Percentiles rank a stretch among this genome's conserved stretches.
Conservation (phyloP, 2,329 filamentous ascomycete genomes). For the Ceratocystis variospora region DNA sequence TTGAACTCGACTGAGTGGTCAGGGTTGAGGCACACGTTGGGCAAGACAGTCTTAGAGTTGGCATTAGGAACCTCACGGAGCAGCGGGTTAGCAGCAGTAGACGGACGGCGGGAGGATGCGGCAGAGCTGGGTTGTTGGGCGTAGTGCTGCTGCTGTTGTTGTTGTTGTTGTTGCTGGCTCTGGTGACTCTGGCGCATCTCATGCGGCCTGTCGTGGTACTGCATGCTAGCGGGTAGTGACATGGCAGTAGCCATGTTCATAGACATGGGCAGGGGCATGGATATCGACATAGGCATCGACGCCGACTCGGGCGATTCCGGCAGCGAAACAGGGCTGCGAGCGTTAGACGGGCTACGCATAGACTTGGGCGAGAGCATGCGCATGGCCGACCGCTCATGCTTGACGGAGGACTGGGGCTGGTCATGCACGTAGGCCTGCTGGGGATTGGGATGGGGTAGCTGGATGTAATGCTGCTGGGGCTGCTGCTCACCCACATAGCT, state of each 20-base stretch:
- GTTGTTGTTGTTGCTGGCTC: not conserved
- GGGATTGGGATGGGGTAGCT: not conserved
- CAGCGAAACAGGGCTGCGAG: not conserved
- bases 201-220: not conserved
- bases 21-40: constrained; percentile 35
- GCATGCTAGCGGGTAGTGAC: not conserved
- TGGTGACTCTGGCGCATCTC: not conserved
- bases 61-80: constrained; percentile 15
- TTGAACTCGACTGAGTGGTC: constrained; percentile 48
- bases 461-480: not conserved
- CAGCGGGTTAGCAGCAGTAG: constrained; percentile 26
- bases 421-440: not conserved
- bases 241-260: not conserved
- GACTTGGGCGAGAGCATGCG: constrained; percentile 11
- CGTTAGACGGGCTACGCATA: not conserved
- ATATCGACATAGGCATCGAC: not conserved
- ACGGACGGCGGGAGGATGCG: constrained; percentile 24
- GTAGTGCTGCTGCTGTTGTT: not conserved
- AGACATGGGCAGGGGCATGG: not conserved
- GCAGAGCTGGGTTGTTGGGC: not conserved
- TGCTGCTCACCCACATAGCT: constrained; percentile 1
- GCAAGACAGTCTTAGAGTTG: constrained; percentile 30
- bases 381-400: not conserved
- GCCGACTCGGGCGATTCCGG: constrained; percentile 2
- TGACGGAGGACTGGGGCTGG: not conserved